Evolutionary conservation across 1,284 basidiomycete species (phyloP).

Genomic region (Ceratobasidium sp.): DNA sequence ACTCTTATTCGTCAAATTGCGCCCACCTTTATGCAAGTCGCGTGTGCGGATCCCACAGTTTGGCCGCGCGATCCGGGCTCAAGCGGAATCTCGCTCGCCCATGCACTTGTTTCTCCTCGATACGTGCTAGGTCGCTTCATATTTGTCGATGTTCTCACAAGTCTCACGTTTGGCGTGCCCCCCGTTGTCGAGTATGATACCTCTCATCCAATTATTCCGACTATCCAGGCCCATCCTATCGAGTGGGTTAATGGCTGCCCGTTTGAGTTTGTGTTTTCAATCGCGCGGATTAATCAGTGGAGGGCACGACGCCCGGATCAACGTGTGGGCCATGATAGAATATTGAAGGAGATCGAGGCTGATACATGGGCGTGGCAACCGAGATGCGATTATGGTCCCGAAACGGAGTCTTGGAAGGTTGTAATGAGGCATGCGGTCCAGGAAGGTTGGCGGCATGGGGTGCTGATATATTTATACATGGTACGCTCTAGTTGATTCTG

Average conservation of each 20-base stretch:
- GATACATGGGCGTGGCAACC: constrained; percentile 3
- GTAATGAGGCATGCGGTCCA: background rate
- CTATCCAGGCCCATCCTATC: background rate
- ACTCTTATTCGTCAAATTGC: background rate
- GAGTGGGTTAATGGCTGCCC: constrained; percentile 10
- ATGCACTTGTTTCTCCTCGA: background rate
- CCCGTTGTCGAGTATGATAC: background rate
- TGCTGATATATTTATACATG: constrained; percentile 30
- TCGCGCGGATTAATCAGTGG: background rate
- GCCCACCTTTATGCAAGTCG: constrained; percentile 1
- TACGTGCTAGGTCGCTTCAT: background rate
- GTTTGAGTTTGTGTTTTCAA: background rate
- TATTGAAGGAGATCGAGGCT: background rate
- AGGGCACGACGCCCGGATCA: background rate
- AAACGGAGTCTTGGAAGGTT: background rate
- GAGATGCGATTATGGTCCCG: background rate
- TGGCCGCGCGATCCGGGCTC: background rate
- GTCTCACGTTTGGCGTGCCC: background rate
- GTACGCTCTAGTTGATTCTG: background rate
- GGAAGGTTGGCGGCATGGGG: constrained; percentile 23
- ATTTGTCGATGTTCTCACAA: background rate
- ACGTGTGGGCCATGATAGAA: background rate
- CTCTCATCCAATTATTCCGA: background rate
- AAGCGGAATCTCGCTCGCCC: background rate
- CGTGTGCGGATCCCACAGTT: background rate